Conservation (phyloP, 192 early-diverging fungal genomes). For the Linnemannia schmuckeri region DNA sequence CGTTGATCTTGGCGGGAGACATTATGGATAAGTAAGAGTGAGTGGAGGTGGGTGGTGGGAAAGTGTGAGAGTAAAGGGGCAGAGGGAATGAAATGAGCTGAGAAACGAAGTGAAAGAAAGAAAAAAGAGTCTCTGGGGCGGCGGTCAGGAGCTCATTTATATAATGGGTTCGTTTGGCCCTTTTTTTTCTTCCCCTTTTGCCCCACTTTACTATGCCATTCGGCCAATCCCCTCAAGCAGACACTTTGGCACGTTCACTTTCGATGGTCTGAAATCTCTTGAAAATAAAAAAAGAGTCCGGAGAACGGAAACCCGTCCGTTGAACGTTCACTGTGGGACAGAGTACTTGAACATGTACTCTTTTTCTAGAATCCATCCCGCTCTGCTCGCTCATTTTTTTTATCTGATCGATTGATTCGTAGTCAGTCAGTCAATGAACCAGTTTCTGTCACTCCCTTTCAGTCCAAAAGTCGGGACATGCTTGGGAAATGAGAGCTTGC, state of each 20-base stretch:
- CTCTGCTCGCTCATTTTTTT: not conserved
- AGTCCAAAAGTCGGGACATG: not conserved
- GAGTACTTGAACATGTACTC: no score
- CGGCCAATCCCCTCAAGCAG: not conserved
- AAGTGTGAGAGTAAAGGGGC: not conserved
- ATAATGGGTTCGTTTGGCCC: constrained; percentile 7
- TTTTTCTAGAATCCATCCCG: not conserved
- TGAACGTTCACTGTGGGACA: no score
- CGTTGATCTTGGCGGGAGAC: constrained; percentile 52
- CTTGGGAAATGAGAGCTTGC: constrained; percentile 2
- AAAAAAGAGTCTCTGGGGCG: constrained; percentile 9
- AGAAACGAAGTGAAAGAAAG: constrained; percentile 6
- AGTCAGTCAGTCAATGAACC: not conserved
- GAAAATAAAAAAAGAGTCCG: constrained; percentile 3
- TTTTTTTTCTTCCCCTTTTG: not conserved
- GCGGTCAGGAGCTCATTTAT: not conserved
- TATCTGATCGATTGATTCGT: constrained; percentile 6
- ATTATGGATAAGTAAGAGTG: constrained; percentile 19
- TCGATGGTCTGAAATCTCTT: not conserved
- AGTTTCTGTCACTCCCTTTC: not conserved
- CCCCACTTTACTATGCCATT: not conserved
- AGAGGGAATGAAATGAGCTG: constrained; percentile 15
- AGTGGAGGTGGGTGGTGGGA: constrained; percentile 7
- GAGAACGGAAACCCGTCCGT: not conserved
- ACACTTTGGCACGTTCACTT: not conserved